Conservation (phyloP, 331 rosid species). For the Pyrus hybrid region DNA sequence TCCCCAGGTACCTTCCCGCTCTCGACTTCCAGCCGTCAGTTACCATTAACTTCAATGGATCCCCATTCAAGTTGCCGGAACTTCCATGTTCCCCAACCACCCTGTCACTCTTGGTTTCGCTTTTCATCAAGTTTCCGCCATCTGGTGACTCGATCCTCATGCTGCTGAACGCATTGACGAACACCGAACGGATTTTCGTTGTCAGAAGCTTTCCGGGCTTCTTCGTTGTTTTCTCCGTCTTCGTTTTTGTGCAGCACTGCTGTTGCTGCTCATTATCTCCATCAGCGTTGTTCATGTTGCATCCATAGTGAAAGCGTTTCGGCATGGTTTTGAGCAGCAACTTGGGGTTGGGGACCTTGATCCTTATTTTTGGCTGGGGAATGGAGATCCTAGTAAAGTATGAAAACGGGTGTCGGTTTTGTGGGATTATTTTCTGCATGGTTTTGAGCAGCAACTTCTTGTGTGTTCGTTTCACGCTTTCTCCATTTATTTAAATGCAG, state of each 20-base stretch:
- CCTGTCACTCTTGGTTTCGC: background rate
- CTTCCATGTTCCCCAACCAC: slow-evolving; percentile 13
- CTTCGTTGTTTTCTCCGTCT: background rate
- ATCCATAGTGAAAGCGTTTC: background rate
- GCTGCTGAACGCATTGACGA: slow-evolving; percentile 17
- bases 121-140: background rate
- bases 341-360: slow-evolving; percentile 30
- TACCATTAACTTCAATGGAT: slow-evolving; percentile 11
- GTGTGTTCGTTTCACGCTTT: background rate
- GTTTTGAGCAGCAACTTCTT: no score
- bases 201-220: background rate
- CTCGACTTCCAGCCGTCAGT: background rate
- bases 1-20: slow-evolving; percentile 11
- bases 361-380: slow-evolving; percentile 19
- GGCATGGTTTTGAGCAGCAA: slow-evolving; percentile 23
- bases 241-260: background rate
- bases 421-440: background rate
- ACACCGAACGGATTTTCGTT: slow-evolving; percentile 10
- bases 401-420: slow-evolving; percentile 2
- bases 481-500: background rate
- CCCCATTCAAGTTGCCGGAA: slow-evolving; percentile 11
- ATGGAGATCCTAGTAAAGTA: slow-evolving; percentile 4
- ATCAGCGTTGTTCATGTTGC: background rate
- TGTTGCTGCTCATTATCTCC: background rate
- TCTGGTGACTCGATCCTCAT: background rate